Percentiles rank a stretch among this genome's conserved stretches.
These are phyloP conservation scores for Candida tibetensis DNA, from an alignment of 805 yeast genomes.

Conservation along the genomic window DNA sequence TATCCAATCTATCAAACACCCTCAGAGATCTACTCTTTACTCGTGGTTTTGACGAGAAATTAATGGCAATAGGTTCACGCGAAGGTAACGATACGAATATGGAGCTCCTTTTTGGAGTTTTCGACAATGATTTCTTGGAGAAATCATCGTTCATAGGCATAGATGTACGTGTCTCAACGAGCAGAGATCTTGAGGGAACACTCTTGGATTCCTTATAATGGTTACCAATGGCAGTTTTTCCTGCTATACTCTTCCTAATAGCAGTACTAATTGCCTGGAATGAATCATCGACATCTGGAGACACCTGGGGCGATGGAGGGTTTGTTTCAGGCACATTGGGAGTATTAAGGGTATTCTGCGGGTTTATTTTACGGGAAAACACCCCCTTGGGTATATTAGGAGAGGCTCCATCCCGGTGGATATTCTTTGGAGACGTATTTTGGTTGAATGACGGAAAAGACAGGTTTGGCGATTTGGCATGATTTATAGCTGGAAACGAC, in stretches of 20 bases:
- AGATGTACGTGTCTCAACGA: conserved; percentile 2
- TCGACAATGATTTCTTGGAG: conserved; percentile 5
- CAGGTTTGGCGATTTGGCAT: too few relatives aligned
- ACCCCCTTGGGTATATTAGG: too few relatives aligned
- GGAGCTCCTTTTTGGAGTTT: conserved; percentile 33
- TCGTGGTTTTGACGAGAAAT: conserved; percentile 4
- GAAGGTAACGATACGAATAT: conserved; percentile 37
- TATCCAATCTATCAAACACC: conserved; percentile 14
- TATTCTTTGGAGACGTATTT: conserved; percentile 3
- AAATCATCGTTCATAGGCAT: conserved; percentile 17
- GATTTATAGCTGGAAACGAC: too few relatives aligned
- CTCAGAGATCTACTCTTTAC: conserved; percentile 16
- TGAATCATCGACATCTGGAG: conserved; percentile 33
- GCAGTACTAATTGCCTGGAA: conserved; percentile 48
- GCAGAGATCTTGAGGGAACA: not conserved
- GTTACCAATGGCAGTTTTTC: conserved; percentile 24
- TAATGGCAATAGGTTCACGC: conserved; percentile 33
- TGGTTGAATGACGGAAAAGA: too few relatives aligned
- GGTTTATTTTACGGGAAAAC: too few relatives aligned
- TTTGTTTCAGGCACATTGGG: not conserved
- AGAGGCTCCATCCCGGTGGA: conserved; percentile 1
- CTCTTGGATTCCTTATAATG: not conserved
- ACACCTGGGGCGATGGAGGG: conserved; percentile 4
- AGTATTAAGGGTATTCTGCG: too few relatives aligned
- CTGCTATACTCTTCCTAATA: conserved; percentile 44